These are phyloP conservation scores for Wickerhamomyces sp. DNA, from an alignment of 1,139 yeast species.

Conservation along the genomic window DNA sequence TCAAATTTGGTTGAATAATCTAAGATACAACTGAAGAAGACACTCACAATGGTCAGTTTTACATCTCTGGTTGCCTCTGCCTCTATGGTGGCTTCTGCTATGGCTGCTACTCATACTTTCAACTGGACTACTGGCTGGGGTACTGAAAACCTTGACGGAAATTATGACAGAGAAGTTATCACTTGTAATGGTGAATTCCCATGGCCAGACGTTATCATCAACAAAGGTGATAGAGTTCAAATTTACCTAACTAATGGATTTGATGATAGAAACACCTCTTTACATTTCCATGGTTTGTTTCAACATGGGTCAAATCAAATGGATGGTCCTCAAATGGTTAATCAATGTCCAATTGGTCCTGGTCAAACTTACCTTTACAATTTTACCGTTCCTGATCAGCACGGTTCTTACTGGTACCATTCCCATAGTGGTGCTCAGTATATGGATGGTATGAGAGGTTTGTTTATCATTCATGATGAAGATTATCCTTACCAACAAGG, in stretches of 20 bases:
- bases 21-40: too few species aligned
- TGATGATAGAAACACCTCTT: constrained; percentile 58
- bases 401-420: constrained; percentile 94
- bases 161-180: constrained; percentile 56
- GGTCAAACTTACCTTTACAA: constrained; percentile 66
- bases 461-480: constrained; percentile 63
- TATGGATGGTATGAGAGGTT: constrained; percentile 87
- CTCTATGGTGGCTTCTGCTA: constrained; percentile 18
- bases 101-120: constrained; percentile 59
- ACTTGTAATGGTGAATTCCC: constrained; percentile 87
- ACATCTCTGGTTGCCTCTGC: constrained; percentile 16
- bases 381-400: constrained; percentile 77
- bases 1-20: too few species aligned
- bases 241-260: constrained; percentile 69
- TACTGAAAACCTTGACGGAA: constrained; percentile 72
- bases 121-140: constrained; percentile 77
- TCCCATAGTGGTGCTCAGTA: constrained; percentile 84
- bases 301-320: constrained; percentile 65
- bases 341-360: constrained; percentile 85
- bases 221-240: constrained; percentile 71
- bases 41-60: constrained; percentile 11
- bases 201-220: constrained; percentile 68
- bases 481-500: constrained; percentile 42
- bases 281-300: constrained; percentile 92
- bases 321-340: constrained; percentile 87